Conservation (phyloP, 305 asterid species). For the Caryopteris hybrid region DNA sequence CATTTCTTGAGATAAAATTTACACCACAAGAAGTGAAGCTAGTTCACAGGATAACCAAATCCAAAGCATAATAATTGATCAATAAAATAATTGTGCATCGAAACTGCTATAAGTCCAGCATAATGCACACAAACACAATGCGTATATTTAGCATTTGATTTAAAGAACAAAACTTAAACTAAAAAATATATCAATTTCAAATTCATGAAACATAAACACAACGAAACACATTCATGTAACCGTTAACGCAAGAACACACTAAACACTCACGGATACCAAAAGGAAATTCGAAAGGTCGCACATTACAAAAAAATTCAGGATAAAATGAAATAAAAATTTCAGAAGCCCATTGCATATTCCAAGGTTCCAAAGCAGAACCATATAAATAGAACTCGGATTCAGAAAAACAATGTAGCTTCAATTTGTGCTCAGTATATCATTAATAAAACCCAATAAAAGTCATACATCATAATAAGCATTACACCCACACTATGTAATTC, state of each 20-base stretch:
- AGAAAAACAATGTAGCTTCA: not conserved
- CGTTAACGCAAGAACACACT: not conserved
- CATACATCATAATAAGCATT: slow-evolving; percentile 13
- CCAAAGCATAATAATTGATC: not conserved
- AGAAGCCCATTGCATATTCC: not conserved
- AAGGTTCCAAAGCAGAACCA: not conserved
- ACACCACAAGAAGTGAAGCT: not conserved
- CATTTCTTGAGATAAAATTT: not conserved
- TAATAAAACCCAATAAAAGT: not conserved
- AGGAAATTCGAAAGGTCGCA: not conserved
- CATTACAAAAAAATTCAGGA: not conserved
- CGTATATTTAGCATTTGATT: not conserved
- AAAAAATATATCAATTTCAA: not conserved
- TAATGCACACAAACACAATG: not conserved
- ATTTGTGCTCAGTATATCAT: not conserved
- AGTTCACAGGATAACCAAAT: not conserved
- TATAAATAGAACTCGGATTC: not conserved
- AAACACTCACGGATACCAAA: not conserved
- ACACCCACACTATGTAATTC: not conserved
- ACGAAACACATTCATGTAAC: not conserved
- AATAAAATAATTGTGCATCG: not conserved
- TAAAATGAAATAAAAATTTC: not conserved
- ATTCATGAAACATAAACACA: not conserved
- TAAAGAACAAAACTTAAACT: not conserved
- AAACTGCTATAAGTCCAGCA: too few species aligned